phyloP scores from a whole-genome alignment of 164 flowering plant species.

The Santalum album region DNA sequence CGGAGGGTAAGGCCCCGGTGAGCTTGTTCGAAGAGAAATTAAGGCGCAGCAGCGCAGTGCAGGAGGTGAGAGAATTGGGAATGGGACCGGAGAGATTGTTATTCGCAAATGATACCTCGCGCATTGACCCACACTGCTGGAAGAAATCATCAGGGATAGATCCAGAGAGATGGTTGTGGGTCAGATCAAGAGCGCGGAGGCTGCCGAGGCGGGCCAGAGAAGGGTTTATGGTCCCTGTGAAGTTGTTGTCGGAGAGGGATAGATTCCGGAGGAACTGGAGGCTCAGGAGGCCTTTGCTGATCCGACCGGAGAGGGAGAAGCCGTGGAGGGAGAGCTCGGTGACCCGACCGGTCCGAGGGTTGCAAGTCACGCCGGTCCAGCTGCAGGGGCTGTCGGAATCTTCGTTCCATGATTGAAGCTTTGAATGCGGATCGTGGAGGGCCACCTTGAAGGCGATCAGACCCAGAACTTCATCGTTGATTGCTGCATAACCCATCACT shows the following conservation, averaged over 20 bases:
- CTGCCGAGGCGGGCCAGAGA: constrained; percentile 38
- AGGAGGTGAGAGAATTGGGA: constrained; percentile 57
- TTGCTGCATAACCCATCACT: too few species aligned
- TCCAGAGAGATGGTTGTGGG: constrained; percentile 65
- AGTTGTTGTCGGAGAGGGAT: constrained; percentile 48
- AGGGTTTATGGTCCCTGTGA: constrained; percentile 61
- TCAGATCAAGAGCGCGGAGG: constrained; percentile 53
- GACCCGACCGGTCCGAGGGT: constrained; percentile 32
- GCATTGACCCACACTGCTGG: constrained; percentile 43
- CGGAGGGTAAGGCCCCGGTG: constrained; percentile 56
- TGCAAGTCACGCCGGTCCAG: constrained; percentile 48
- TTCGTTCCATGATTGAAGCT: constrained; percentile 44
- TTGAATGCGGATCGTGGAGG: constrained; percentile 36
- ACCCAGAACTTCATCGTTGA: constrained; percentile 61
- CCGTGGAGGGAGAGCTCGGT: constrained; percentile 34
- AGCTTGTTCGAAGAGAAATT: constrained; percentile 63
- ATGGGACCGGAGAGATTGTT: constrained; percentile 59
- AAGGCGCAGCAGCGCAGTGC: constrained; percentile 48
- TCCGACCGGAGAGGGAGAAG: constrained; percentile 41
- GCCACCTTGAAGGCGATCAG: constrained; percentile 57
- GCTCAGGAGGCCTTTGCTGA: constrained; percentile 35
- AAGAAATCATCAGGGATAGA: constrained; percentile 65
- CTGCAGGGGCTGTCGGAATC: constrained; percentile 42
- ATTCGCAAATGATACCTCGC: constrained; percentile 52
- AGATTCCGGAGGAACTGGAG: constrained; percentile 32